Evolutionary conservation across 2,329 filamentous ascomycete species (phyloP), one percentile per base, ranked within the genome.

Genomic region (Cryphonectria carpinicola): DNA sequence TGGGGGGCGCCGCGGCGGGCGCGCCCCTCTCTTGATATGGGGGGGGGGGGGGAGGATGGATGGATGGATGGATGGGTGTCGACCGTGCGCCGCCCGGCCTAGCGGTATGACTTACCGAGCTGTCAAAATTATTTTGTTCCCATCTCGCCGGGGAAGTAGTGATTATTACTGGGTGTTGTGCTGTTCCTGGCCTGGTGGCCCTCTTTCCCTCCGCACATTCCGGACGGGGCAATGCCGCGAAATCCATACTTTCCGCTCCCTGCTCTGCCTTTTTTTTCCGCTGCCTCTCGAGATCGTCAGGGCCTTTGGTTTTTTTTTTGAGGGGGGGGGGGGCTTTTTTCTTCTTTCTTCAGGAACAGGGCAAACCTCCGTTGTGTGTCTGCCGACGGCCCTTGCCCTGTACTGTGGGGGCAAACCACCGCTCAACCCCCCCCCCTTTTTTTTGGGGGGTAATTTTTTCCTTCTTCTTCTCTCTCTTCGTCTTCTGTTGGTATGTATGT

Each of bases 261-360:
- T 64, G 39, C 37, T 19, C 35, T 41, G 25, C 37, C 28, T 22
- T 19, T 46, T 19, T 46, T 6, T 25, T 32, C 61, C n/a, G 32
- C 61, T 17, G 25, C 5, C 28, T 58, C 5, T 58, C 25, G 25
- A 32, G 3, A 10, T 10, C n/a, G 37, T 13, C 37, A 7, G 19
- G 10, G n/a, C 25, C 28, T n/a, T 62, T 19, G 37, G 41, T n/a
- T 43, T 43, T 43, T 4, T 43, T 39, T n/a, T n/a, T n/a, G n/a
- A n/a, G 37, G 37, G 37, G 37, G 10, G 10, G 37, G 37, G 37
- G 10, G 37, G 37, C 11, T 1, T 11, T 13, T 13, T 17, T 6
- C 13, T 17, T 43, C 41, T n/a, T 19, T 49, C 22, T 25, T 49
- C 63, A 65, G 63, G 63, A 65, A 65, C 63, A 65, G 63, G 63